Base-by-base conservation (phyloP, 2,329 filamentous ascomycete genomes). In the Fusarium ambrosium region DNA sequence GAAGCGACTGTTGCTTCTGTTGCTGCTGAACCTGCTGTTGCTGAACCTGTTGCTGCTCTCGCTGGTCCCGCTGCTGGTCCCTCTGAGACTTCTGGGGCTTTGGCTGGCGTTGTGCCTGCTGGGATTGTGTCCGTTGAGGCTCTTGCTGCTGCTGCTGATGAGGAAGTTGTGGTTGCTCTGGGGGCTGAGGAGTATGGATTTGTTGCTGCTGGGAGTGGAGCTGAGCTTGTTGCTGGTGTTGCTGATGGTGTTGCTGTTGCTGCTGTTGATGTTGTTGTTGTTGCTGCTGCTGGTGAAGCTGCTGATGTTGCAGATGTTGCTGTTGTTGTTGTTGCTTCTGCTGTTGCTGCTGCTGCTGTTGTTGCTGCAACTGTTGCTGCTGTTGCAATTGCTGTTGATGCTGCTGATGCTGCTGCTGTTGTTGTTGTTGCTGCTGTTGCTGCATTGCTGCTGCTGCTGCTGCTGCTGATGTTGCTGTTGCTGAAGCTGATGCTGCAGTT, bases 281-380 rank as follows among this genome's bases (percentile, higher is more conserved):
- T 20, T 75, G 75, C 8, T 78, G 72, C 41, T 82, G 81, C 45
- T 81, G 79, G 22, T 81, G 80, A 37, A 79, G 70, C 16, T 77
- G 77, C 45, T 77, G 78, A n/a, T 77, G 68, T 14, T 80, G 80
- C 29, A 82, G 80, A 48, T 79, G 78, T 11, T 76, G 70, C 14
- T 80, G 78, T 56, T 77, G 73, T 6, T 80, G 82, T 10, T 81
- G 78, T 6, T 78, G 79, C 20, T 70, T 65, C 3, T 80, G 78
- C 2, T 80, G 78, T 20, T 78, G 77, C 22, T 79, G 77, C 32
- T 83, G 82, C 6, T 83, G 82, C 6, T 79, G 78, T 6, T 79
- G 81, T 20, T 83, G 83, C 11, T 81, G 81, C 43, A 82, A 82
- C 3, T 80, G 79, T n/a, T 79, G 77, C 32, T 78, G 77, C 16